Percentiles rank a stretch among this genome's conserved stretches.
phyloP scores from a whole-genome alignment of 2,329 filamentous ascomycete genomes.

The Periconia digitata region DNA sequence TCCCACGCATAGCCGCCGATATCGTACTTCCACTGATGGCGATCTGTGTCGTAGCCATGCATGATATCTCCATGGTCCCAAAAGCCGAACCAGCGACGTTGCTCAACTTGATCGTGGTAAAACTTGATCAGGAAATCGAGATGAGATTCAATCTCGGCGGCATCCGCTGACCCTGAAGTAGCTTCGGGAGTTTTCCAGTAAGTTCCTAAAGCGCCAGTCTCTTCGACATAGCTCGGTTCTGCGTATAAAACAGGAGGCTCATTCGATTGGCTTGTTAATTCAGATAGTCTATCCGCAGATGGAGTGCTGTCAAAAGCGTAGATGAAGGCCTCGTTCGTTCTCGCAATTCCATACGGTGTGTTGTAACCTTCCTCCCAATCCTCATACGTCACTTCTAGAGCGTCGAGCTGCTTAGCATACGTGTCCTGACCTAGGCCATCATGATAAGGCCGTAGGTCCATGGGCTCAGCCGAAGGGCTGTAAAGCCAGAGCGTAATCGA shows the following conservation, averaged over 20 bases:
- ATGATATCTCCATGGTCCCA: slow-evolving; percentile 64
- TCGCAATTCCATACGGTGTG: slow-evolving; percentile 60
- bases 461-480: slow-evolving; percentile 56
- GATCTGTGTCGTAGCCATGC: slow-evolving; percentile 62
- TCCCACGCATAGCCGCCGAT: slow-evolving; percentile 67
- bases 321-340: slow-evolving; percentile 60
- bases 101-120: slow-evolving; percentile 58
- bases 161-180: slow-evolving; percentile 28
- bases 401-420: slow-evolving; percentile 61
- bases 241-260: slow-evolving; percentile 57
- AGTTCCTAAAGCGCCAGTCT: slow-evolving; percentile 56
- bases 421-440: slow-evolving; percentile 59
- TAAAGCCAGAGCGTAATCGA: slow-evolving; percentile 64
- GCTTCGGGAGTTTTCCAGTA: slow-evolving; percentile 55
- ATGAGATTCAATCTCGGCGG: slow-evolving; percentile 52
- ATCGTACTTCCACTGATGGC: slow-evolving; percentile 65
- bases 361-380: slow-evolving; percentile 60
- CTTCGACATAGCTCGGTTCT: slow-evolving; percentile 51
- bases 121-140: slow-evolving; percentile 60
- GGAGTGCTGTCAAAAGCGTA: slow-evolving; percentile 58
- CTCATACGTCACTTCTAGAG: slow-evolving; percentile 65
- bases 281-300: slow-evolving; percentile 48
- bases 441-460: slow-evolving; percentile 61
- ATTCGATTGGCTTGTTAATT: slow-evolving; percentile 50
- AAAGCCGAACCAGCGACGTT: slow-evolving; percentile 65